phyloP scores from a whole-genome alignment of 2,329 filamentous ascomycete genomes.

The Cladosporium sp. region DNA sequence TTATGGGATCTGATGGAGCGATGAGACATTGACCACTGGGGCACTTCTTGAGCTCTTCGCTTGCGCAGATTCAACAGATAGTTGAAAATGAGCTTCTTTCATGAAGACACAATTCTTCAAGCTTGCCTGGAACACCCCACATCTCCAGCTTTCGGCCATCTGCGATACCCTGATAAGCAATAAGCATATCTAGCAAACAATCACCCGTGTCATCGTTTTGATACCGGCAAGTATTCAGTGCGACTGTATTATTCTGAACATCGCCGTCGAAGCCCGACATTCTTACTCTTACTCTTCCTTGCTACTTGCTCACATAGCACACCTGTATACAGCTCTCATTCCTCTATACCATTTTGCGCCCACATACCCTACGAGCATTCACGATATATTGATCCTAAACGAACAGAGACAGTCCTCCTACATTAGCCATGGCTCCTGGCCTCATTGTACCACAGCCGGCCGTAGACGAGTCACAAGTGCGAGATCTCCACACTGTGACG shows the following conservation, averaged over 20 bases:
- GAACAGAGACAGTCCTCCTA: too few relatives aligned
- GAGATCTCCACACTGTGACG: constrained; percentile 60
- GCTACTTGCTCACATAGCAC: not conserved
- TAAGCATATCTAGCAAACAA: constrained; percentile 6
- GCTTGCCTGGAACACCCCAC: not conserved
- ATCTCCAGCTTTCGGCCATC: constrained; percentile 2
- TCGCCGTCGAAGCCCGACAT: too few relatives aligned
- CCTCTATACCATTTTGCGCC: not conserved
- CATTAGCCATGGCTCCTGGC: constrained; percentile 55
- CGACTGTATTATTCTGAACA: not conserved
- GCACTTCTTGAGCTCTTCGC: too few relatives aligned
- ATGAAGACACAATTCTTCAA: not conserved
- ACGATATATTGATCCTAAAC: not conserved
- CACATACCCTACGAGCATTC: not conserved
- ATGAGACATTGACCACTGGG: too few relatives aligned
- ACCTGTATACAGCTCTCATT: not conserved
- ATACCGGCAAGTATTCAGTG: constrained; percentile 7
- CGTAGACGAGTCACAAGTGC: constrained; percentile 41
- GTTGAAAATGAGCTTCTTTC: too few relatives aligned
- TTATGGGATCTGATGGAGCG: too few relatives aligned
- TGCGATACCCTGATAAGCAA: constrained; percentile 2
- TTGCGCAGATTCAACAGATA: too few relatives aligned
- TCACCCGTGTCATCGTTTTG: not conserved
- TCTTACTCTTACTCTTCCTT: not conserved
- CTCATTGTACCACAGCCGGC: constrained; percentile 45